phyloP scores from a whole-genome alignment of 306 rosid species.

The Acacia melanoxylon region DNA sequence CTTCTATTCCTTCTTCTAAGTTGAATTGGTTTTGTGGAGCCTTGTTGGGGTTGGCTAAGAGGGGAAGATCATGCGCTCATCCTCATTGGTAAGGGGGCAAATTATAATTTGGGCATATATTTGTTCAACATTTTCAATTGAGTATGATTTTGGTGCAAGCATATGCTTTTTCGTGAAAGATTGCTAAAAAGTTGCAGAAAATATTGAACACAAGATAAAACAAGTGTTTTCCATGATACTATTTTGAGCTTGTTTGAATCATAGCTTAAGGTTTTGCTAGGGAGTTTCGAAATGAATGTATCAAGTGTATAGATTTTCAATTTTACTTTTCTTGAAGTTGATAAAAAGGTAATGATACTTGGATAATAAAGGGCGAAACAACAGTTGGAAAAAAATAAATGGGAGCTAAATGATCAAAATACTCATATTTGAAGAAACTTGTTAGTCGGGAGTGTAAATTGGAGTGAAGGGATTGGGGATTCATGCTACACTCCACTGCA shows the following conservation, averaged over 20 bases:
- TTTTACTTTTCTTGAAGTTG: not conserved
- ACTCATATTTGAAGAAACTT: not conserved
- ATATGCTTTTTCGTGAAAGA: not conserved
- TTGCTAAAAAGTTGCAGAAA: not conserved
- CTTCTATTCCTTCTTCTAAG: conserved; percentile 49
- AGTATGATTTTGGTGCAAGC: not conserved
- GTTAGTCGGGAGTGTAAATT: not conserved
- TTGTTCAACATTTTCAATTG: not conserved
- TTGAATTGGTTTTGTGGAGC: conserved; percentile 41
- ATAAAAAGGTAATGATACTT: not conserved
- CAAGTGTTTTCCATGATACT: not conserved
- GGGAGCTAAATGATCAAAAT: not conserved
- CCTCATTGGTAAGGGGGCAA: conserved; percentile 48
- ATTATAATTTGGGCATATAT: not conserved
- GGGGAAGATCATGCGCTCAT: conserved; percentile 70
- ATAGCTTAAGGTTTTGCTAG: not conserved
- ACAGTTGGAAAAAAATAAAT: not conserved
- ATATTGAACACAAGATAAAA: not conserved
- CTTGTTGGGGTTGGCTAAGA: conserved; percentile 49
- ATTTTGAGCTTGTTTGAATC: not conserved
- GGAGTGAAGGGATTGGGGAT: not conserved
- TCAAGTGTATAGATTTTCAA: not conserved
- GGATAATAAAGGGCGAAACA: not conserved
- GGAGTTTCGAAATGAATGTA: not conserved
- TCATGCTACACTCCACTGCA: not conserved